Base-by-base conservation (phyloP, 179 eudicot genomes). In the Patellifolia procumbens region DNA sequence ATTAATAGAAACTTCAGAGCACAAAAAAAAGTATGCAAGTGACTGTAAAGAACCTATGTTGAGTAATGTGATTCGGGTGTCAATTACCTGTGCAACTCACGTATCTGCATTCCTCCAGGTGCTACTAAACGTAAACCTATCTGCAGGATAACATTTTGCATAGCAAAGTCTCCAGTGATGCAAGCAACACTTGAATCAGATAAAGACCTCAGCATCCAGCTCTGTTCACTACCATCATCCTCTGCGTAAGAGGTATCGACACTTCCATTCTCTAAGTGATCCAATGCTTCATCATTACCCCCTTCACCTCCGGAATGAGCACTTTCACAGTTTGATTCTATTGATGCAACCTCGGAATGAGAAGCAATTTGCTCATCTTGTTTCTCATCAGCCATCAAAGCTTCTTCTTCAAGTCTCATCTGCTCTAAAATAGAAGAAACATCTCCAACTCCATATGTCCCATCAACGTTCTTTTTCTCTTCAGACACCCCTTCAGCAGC, bases 31-130 rank as follows among this genome's bases (percentile, higher is more conserved):
- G 20, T 10, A 35, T 28, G 37, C 60, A 2, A 19, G 12, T 42
- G 19, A 11, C 63, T 10, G 34, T 59, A 24, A 59, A 12, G 62
- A 2, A 59, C 42, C 22, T 20, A 26, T 58, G 59, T 24, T 31
- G 28, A 20, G 4, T 2, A 35, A 19, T 64, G 15, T 11, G 46
- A 74, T 7, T 49, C 26, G 35, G 19, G 53, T 0, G 39, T 43
- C 20, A 26, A 48, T 78, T 74, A 94, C 98, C 98, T 92, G 83
- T 92, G 96, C 78, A 94, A 79, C 86, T 94, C 93, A 51, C 97
- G 95, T 42, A 94, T 94, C 86, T 94, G 98, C 97, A 92, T 92
- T 73, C 97, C 98, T 60, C 97, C 97, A 26, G 98, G 97, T 26
- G 98, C 97, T 82, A 94, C 46, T 75, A 94, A 83, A n/a, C 97